Evolutionary conservation across 2,329 filamentous ascomycete species (phyloP).

Genomic region (Aspergillus viridinutans): DNA sequence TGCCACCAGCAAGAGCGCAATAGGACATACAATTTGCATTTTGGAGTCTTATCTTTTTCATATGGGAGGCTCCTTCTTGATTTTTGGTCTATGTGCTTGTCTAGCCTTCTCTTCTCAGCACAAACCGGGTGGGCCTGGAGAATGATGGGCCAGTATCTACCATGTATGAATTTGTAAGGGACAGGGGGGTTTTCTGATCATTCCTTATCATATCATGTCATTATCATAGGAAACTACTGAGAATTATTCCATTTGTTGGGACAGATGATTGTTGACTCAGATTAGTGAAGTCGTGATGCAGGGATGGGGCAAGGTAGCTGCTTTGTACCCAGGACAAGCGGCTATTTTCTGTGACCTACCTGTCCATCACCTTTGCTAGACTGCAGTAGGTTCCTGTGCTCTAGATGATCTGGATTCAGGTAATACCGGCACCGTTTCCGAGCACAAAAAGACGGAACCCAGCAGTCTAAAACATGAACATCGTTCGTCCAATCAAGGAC

Average conservation of each 20-base stretch:
- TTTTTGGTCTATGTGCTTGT: background rate
- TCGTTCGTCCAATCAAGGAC: background rate
- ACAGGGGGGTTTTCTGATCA: background rate
- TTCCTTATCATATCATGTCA: background rate
- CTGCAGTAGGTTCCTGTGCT: background rate
- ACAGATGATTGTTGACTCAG: background rate
- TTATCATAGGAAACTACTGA: background rate
- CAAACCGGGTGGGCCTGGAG: background rate
- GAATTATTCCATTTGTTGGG: background rate
- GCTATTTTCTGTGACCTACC: background rate
- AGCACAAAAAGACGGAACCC: background rate
- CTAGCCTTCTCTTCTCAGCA: background rate
- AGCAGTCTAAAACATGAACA: background rate
- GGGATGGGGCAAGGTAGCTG: background rate
- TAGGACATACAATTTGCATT: slow-evolving; percentile 3
- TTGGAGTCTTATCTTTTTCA: slow-evolving; percentile 1
- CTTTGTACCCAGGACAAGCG: background rate
- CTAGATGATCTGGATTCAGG: background rate
- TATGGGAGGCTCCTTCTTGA: background rate
- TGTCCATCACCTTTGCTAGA: background rate
- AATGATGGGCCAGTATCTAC: background rate
- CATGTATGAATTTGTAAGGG: background rate
- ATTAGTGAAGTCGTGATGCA: background rate
- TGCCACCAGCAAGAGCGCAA: background rate
- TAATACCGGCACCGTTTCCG: background rate